Evolutionary conservation across 139 green algal genomes (phyloP).

Genomic region (Deuterostichococcus epilithicus): DNA sequence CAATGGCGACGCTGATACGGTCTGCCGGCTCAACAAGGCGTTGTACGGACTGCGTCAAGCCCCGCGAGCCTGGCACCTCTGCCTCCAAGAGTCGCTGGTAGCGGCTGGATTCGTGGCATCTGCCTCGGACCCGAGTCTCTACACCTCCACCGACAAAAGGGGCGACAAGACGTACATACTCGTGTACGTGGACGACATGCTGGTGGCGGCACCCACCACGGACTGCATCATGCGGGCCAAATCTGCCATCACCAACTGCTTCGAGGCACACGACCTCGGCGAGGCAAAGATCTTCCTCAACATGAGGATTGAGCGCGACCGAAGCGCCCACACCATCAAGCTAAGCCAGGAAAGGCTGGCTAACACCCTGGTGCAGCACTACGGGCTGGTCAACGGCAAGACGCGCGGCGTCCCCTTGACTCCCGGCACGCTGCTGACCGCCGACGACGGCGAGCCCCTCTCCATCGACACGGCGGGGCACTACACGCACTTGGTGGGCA

Average conservation of each 20-base stretch:
- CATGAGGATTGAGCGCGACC: constrained; percentile 18
- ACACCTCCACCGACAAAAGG: too few relatives aligned
- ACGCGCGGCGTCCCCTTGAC: constrained; percentile 2
- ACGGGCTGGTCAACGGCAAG: constrained; percentile 9
- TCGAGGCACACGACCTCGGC: too few relatives aligned
- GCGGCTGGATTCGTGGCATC: too few relatives aligned
- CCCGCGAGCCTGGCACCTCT: constrained; percentile 43
- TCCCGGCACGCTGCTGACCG: constrained; percentile 5
- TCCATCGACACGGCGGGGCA: not conserved
- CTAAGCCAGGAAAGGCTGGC: constrained; percentile 10
- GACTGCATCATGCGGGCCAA: too few relatives aligned
- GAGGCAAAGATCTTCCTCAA: constrained; percentile 20
- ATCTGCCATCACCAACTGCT: too few relatives aligned
- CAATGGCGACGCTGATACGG: too few relatives aligned
- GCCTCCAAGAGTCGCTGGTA: too few relatives aligned
- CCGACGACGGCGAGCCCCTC: constrained; percentile 6
- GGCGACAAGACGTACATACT: too few relatives aligned
- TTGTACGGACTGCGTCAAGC: constrained; percentile 50
- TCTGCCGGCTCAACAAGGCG: constrained; percentile 20
- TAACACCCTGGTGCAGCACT: constrained; percentile 11
- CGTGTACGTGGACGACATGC: too few relatives aligned
- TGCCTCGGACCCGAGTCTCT: not conserved
- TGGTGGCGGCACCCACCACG: too few relatives aligned
- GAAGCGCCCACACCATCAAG: constrained; percentile 21
- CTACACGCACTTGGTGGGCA: constrained; percentile 29